phyloP scores from a whole-genome alignment of 73 alveolate genomes.

The Paramecium pentaurelia region DNA sequence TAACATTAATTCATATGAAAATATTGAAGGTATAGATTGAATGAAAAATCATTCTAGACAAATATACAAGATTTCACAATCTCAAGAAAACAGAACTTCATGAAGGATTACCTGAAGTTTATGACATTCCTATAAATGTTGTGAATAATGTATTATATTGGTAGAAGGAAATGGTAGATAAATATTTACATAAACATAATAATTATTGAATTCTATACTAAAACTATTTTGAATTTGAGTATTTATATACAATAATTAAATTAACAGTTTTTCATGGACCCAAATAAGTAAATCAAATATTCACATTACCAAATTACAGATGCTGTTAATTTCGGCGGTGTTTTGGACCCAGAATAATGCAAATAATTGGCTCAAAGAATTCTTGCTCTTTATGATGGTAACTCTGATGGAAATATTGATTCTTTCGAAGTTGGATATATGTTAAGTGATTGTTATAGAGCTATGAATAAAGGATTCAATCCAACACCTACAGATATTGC shows the following conservation, averaged over 20 bases:
- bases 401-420: constrained; percentile 33
- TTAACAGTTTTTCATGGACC: constrained; percentile 38
- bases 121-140: constrained; percentile 62
- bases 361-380: constrained; percentile 8
- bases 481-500: constrained; percentile 51
- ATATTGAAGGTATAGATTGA: constrained; percentile 40
- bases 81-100: constrained; percentile 53
- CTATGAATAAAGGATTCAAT: constrained; percentile 51
- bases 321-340: constrained; percentile 40
- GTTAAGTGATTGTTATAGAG: constrained; percentile 41
- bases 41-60: not conserved
- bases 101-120: constrained; percentile 63
- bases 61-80: constrained; percentile 20
- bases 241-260: not conserved
- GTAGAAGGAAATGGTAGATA: not conserved
- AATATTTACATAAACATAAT: constrained; percentile 10
- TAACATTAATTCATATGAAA: constrained; percentile 7
- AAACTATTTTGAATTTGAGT: not conserved
- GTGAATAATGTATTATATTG: constrained; percentile 63
- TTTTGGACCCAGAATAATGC: constrained; percentile 31
- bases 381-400: constrained; percentile 31
- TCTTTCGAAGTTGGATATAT: constrained; percentile 53
- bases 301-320: constrained; percentile 46
- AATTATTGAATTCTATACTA: not conserved
- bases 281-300: constrained; percentile 33